These are phyloP conservation scores for Melastoma malabathricum DNA, from an alignment of 345 rosid genomes.

Conservation along the genomic window DNA sequence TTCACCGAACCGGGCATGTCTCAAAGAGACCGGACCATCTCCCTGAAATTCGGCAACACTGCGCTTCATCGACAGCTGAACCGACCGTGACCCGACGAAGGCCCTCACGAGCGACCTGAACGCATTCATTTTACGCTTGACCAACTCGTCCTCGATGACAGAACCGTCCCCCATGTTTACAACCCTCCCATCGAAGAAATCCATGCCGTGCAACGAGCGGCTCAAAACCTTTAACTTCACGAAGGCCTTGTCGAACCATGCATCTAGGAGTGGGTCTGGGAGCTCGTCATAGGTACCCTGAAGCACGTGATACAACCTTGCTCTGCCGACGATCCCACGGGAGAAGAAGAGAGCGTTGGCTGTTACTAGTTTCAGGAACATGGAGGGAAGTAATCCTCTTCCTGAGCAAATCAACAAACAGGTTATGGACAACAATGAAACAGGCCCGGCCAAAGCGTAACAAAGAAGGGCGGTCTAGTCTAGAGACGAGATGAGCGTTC, in stretches of 20 bases:
- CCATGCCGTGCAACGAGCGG: slow-evolving; percentile 30
- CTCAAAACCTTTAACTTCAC: slow-evolving; percentile 31
- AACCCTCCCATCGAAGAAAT: slow-evolving; percentile 40
- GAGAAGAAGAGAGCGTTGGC: too few species aligned
- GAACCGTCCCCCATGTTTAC: slow-evolving; percentile 28
- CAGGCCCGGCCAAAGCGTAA: too few species aligned
- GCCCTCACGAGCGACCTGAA: slow-evolving; percentile 47
- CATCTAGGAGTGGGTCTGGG: slow-evolving; percentile 9
- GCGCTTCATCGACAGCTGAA: slow-evolving; percentile 32
- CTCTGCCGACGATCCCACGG: too few species aligned
- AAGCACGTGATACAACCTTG: too few species aligned
- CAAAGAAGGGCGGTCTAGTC: too few species aligned
- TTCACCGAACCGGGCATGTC: slow-evolving; percentile 21
- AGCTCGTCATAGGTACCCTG: too few species aligned
- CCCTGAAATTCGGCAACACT: slow-evolving; percentile 6
- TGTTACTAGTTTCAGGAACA: too few species aligned
- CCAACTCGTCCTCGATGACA: not conserved
- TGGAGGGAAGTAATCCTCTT: too few species aligned
- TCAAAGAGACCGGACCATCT: slow-evolving; percentile 7
- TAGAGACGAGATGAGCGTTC: too few species aligned
- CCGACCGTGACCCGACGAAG: slow-evolving; percentile 47
- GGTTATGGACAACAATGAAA: slow-evolving; percentile 2
- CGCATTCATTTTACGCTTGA: too few species aligned
- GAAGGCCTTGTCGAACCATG: slow-evolving; percentile 39
- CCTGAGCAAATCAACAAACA: too few species aligned